Conservation (phyloP, 345 rosid genomes). For the thale cress (Arabidopsis thaliana) region DNA sequence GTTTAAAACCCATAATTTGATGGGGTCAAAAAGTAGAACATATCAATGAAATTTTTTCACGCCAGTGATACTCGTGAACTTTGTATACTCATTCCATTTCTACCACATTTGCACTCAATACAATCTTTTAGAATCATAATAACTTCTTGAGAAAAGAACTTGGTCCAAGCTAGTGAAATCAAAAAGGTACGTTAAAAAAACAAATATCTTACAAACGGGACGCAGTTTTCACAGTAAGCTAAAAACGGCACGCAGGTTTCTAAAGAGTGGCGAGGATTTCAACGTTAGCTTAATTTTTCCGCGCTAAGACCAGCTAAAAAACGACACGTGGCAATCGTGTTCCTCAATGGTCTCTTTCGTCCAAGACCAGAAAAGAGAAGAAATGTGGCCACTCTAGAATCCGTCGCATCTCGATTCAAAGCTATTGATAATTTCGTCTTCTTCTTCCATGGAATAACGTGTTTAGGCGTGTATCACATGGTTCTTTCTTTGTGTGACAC, state of each 20-base stretch:
- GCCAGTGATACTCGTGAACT: slow-evolving; percentile 3
- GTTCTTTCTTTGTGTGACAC: slow-evolving; percentile 28
- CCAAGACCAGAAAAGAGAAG: background rate
- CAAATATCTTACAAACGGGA: too few species aligned
- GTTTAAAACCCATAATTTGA: slow-evolving; percentile 6
- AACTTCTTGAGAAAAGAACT: background rate
- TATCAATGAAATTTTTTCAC: slow-evolving; percentile 1
- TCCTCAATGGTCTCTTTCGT: slow-evolving; percentile 38
- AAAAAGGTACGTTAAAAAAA: background rate
- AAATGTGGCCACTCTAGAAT: slow-evolving; percentile 17
- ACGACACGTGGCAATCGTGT: slow-evolving; percentile 42
- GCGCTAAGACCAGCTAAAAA: slow-evolving; percentile 30
- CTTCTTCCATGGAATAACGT: slow-evolving; percentile 37
- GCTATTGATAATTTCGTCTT: slow-evolving; percentile 29
- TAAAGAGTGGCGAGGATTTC: slow-evolving; percentile 16
- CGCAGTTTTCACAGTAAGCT: background rate
- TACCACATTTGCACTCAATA: background rate
- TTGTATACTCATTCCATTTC: slow-evolving; percentile 1
- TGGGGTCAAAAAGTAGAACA: slow-evolving; percentile 8
- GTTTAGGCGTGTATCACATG: slow-evolving; percentile 33
- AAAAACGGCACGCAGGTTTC: slow-evolving; percentile 43
- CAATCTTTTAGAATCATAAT: slow-evolving; percentile 16
- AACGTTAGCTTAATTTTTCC: slow-evolving; percentile 29
- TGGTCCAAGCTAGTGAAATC: background rate
- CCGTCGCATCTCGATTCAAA: slow-evolving; percentile 28